Base-by-base conservation (phyloP, 1,284 basidiomycete species). In the Singerocomus inundabilis region DNA sequence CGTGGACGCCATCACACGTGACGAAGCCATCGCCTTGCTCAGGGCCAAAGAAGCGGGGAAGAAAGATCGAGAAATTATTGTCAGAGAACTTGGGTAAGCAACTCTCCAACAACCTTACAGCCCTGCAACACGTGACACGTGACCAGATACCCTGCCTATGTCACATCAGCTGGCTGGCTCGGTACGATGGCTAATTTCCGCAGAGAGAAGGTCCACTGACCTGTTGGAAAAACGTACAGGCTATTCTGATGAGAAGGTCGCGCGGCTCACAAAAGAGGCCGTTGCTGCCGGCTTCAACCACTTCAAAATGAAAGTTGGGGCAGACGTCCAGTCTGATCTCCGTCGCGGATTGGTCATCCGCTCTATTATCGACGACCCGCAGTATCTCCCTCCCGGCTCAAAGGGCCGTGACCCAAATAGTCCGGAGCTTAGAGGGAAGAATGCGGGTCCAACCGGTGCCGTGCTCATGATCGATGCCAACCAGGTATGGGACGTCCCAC, bases 391-490 rank as follows among this genome's bases (percentile, higher is more conserved):
- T 12, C 53, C 72, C 2, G 80, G 78, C 24, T 65, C 72, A 29
- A 69, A 74, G 49, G 76, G 79, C 29, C 78, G 83, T 42, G 83
- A 91, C 67, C 85, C 83, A 6, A 78, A 77, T 47, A 79, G 83
- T 37, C 80, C 84, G 42, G 81, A 73, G 25, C 68, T 89, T 32
- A 76, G 73, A 46, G 90, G 87, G 12, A 98, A 98, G 80, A 97
- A 98, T 59, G 93, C 94, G 6, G 93, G 94, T 10, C 92, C 93
- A 3, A 93, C 93, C 0, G 94, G 95, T 12, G 84, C 87, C 43
- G 94, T 97, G 24, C 76, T 97, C 53, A 98, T 98, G 94, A 91
- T 98, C 56, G 94, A 98, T 68, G 90, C 94, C 43, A 98, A 98
- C 73, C 94, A 95, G 71, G 91, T 98, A 18, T 98, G 93, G 93